A percentile compares a stretch with the other conserved stretches of the same genome.
phyloP scores from a whole-genome alignment of 2,329 filamentous ascomycete genomes.

The Aspergillus oerlinghausenensis region DNA sequence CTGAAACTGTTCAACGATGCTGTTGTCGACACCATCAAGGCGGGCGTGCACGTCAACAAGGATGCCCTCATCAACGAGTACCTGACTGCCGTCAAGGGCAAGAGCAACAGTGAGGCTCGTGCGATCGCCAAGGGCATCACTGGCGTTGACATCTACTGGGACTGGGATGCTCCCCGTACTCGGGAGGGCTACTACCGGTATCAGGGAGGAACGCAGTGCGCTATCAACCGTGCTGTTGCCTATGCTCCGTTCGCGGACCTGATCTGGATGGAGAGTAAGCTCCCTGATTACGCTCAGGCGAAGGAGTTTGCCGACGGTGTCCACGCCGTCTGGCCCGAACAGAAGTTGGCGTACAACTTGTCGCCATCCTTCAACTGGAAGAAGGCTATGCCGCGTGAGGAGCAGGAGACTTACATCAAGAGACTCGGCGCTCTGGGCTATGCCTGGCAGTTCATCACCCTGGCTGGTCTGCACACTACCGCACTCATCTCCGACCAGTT shows the following conservation, averaged over 20 bases:
- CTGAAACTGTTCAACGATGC: constrained; percentile 90
- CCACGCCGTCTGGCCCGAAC: constrained; percentile 89
- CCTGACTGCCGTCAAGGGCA: constrained; percentile 65
- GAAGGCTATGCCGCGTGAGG: constrained; percentile 80
- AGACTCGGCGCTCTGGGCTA: constrained; percentile 84
- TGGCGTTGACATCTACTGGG: constrained; percentile 78
- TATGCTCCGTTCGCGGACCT: constrained; percentile 92
- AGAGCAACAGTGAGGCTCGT: constrained; percentile 77
- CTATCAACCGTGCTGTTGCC: constrained; percentile 82
- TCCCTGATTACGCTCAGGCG: constrained; percentile 86
- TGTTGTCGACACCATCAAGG: constrained; percentile 75
- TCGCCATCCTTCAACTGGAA: constrained; percentile 99
- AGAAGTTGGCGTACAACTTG: constrained; percentile 97
- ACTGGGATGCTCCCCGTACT: constrained; percentile 92
- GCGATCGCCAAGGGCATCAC: constrained; percentile 72
- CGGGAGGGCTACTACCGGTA: constrained; percentile 94
- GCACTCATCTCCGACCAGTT: constrained; percentile 90
- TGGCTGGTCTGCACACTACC: constrained; percentile 92
- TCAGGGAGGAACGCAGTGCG: constrained; percentile 84
- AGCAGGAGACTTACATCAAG: constrained; percentile 96
- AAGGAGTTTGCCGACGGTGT: constrained; percentile 91
- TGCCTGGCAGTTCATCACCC: constrained; percentile 99
- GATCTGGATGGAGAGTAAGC: constrained; percentile 99
- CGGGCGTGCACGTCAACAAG: constrained; percentile 63
- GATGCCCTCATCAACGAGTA: constrained; percentile 63